Base-by-base conservation (phyloP, 768 basidiomycete species). In the Lanmaoa rubissima region DNA sequence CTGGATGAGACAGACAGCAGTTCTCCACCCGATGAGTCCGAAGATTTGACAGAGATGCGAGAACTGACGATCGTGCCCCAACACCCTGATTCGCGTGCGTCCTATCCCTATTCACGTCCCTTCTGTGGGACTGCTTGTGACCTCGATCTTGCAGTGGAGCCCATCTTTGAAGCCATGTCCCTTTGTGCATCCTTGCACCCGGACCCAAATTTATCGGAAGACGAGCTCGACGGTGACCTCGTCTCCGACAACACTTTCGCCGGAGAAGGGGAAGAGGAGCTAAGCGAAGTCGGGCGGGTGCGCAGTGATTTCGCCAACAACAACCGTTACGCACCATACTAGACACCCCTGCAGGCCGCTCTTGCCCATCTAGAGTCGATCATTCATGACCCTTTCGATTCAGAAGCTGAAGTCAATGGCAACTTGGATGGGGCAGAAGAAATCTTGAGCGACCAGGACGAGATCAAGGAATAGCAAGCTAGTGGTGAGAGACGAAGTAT, bases 201-300 rank as follows among this genome's bases (percentile, higher is more conserved):
- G 1, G 92, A 92, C 65, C 79, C 75, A 17, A 69, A 72, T 31
- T 11, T 66, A 26, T 69, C 70, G 66, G 74, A 73, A 53, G 78
- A 72, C 14, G 80, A 83, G 54, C 79, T 78, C 4, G 82, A 82
- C 11, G 78, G 82, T 13, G 77, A 81, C 55, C 81, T 87, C 63
- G 71, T 85, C 57, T 81, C 87, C 63, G 64, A 77, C 8, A 74
- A 76, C 34, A 61, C 51, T 12, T 78, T 91, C 68, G 79, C 77
- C 5, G 75, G 76, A 4, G 79, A 80, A 46, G 85, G 79, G 53
- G 80, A 75, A 21, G 78, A 92, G 65, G 90, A 94, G 73, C 81
- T 94, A 61, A 90, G 86, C 72, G 86, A 88, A 76, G 89, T 88
- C 62, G 93, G 93, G 78, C 85, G 90, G 88, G 91, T 93, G 87